A percentile compares a stretch with the other conserved stretches of the same genome.
Evolutionary conservation across 2,329 filamentous ascomycete genomes (phyloP).

Genomic region (Fusarium nisikadoi): DNA sequence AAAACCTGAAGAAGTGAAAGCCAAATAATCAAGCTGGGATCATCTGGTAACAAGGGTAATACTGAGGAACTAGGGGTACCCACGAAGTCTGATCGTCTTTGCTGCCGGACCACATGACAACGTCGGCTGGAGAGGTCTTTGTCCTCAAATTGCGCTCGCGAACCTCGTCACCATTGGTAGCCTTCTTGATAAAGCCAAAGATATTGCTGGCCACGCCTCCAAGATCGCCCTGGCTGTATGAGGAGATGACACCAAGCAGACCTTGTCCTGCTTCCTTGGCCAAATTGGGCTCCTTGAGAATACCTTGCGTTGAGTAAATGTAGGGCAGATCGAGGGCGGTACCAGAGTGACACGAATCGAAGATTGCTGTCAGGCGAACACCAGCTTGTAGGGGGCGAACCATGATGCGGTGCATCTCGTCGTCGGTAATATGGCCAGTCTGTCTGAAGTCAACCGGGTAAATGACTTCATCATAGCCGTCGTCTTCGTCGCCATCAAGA

Average conservation of each 20-base stretch:
- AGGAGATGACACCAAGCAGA: slow-evolving; percentile 67
- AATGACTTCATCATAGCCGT: slow-evolving; percentile 85
- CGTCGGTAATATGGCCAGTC: slow-evolving; percentile 84
- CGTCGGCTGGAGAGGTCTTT: slow-evolving; percentile 94
- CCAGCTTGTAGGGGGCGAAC: slow-evolving; percentile 65
- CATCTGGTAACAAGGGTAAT: slow-evolving; percentile 24
- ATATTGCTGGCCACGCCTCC: slow-evolving; percentile 83
- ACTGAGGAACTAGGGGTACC: slow-evolving; percentile 55
- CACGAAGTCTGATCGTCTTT: slow-evolving; percentile 96
- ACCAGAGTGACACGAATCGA: slow-evolving; percentile 74
- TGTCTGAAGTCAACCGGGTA: slow-evolving; percentile 85
- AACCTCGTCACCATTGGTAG: slow-evolving; percentile 81
- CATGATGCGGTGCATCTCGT: slow-evolving; percentile 84
- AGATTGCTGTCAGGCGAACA: slow-evolving; percentile 70
- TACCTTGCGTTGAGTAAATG: slow-evolving; percentile 75
- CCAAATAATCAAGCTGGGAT: slow-evolving; percentile 23
- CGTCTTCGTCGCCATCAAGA: slow-evolving; percentile 81
- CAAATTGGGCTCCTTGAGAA: slow-evolving; percentile 75
- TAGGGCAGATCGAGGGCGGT: slow-evolving; percentile 74
- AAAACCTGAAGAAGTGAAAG: slow-evolving; percentile 13
- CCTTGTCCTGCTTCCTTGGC: slow-evolving; percentile 75
- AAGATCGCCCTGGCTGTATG: slow-evolving; percentile 77
- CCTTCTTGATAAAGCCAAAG: slow-evolving; percentile 89
- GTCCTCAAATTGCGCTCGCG: slow-evolving; percentile 84
- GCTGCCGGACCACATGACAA: slow-evolving; percentile 97